A percentile compares a stretch with the other conserved stretches of the same genome.
Evolutionary conservation across 78 protist species (phyloP).

Genomic region (Guillardia theta): DNA sequence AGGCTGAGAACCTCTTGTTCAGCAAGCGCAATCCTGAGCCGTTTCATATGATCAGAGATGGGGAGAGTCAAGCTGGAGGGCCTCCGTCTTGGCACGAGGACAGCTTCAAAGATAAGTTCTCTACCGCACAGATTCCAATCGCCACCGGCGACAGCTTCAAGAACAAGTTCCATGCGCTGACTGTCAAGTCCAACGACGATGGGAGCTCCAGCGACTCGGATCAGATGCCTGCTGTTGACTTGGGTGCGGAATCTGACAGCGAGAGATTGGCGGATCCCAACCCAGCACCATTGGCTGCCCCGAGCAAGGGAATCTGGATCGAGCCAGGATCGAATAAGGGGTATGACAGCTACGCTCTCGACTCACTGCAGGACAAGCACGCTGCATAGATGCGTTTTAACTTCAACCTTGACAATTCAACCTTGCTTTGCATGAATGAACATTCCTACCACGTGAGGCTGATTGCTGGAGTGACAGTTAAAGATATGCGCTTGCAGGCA

Average conservation of each 20-base stretch:
- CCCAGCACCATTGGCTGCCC: background rate
- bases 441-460: too few relatives aligned
- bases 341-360: conserved; percentile 7
- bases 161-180: background rate
- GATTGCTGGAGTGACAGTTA: too few relatives aligned
- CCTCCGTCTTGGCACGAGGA: background rate
- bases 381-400: too few relatives aligned
- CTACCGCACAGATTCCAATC: background rate
- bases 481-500: too few relatives aligned
- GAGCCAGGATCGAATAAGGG: conserved; percentile 38
- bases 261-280: background rate
- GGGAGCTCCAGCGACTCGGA: background rate
- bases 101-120: background rate
- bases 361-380: conserved; percentile 30
- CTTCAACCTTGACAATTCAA: too few relatives aligned
- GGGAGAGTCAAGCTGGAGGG: too few relatives aligned
- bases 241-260: background rate
- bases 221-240: background rate
- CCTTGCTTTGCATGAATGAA: too few relatives aligned
- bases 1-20: background rate
- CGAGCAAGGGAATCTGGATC: background rate
- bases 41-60: background rate
- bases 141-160: background rate
- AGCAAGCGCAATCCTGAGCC: background rate
- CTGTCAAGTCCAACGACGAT: background rate